These are phyloP conservation scores for Trichoderma virens DNA, from an alignment of 495 filamentous ascomycete species.

Conservation along the genomic window DNA sequence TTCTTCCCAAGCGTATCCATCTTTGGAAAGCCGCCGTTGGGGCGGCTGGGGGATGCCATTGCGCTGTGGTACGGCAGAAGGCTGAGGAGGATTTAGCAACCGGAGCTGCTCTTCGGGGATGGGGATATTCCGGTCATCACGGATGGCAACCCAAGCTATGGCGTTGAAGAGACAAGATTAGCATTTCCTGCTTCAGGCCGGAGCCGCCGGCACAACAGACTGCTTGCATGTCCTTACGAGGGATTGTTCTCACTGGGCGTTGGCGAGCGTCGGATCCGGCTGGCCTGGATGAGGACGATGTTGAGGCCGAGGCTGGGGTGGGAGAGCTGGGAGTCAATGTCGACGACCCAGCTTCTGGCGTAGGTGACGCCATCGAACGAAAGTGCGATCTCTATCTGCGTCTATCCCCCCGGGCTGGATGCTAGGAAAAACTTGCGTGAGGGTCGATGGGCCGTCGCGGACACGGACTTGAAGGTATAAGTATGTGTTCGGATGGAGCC, in stretches of 20 bases:
- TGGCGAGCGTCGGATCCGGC: not conserved
- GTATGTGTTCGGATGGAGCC: too few relatives aligned
- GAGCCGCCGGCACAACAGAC: not conserved
- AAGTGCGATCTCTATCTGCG: not conserved
- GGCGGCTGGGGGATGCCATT: slow-evolving; percentile 44
- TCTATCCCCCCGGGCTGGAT: too few relatives aligned
- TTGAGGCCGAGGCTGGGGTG: not conserved
- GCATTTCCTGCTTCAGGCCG: not conserved
- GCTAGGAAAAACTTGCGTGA: too few relatives aligned
- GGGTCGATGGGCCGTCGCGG: too few relatives aligned
- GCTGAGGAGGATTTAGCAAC: slow-evolving; percentile 33
- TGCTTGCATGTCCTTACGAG: slow-evolving; percentile 1
- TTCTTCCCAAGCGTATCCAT: slow-evolving; percentile 42
- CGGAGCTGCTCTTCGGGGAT: slow-evolving; percentile 13
- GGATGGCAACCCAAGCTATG: not conserved
- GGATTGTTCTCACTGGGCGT: not conserved
- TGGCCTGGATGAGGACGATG: not conserved
- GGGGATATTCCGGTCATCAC: not conserved
- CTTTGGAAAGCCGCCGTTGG: slow-evolving; percentile 41
- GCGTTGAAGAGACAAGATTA: not conserved
- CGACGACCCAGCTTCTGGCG: not conserved
- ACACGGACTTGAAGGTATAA: too few relatives aligned
- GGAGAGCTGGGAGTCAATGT: too few relatives aligned
- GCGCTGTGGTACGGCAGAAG: slow-evolving; percentile 51
- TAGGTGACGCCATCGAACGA: not conserved